phyloP scores from a whole-genome alignment of 164 flowering plant genomes.

The Liriodendron chinense region DNA sequence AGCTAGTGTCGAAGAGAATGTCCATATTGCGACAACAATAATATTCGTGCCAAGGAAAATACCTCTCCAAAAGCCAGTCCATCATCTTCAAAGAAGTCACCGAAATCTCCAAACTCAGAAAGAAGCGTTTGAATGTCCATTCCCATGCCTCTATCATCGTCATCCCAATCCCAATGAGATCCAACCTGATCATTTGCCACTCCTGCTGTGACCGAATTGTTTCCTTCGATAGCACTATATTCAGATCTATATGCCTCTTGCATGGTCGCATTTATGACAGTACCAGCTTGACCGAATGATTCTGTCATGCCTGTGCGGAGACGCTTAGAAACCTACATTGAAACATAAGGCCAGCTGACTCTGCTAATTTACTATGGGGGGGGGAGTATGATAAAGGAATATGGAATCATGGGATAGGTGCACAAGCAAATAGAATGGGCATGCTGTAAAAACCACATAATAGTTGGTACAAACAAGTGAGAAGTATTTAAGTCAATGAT shows the following conservation, averaged over 20 bases:
- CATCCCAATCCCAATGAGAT: conserved; percentile 82
- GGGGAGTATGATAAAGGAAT: background rate
- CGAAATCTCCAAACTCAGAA: conserved; percentile 95
- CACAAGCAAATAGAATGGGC: background rate
- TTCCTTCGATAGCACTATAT: conserved; percentile 46
- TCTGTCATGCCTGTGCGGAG: conserved; percentile 55
- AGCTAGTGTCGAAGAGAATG: too few relatives aligned
- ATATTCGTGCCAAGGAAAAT: conserved; percentile 13
- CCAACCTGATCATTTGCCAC: conserved; percentile 54
- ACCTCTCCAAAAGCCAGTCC: conserved; percentile 94
- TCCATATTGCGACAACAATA: background rate
- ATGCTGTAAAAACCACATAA: background rate
- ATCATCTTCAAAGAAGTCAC: conserved; percentile 88
- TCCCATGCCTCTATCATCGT: conserved; percentile 60
- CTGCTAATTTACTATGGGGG: background rate
- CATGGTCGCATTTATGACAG: conserved; percentile 36
- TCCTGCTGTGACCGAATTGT: conserved; percentile 49
- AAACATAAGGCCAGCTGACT: background rate
- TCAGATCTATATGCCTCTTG: conserved; percentile 52
- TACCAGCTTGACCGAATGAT: conserved; percentile 60
- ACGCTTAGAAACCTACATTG: conserved; percentile 72
- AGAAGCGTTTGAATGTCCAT: conserved; percentile 85
- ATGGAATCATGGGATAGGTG: background rate
- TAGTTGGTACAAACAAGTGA: background rate
- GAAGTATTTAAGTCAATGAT: background rate